Conservation (phyloP, 768 basidiomycete genomes). For the Rhodotorula sphaerocarpa region DNA sequence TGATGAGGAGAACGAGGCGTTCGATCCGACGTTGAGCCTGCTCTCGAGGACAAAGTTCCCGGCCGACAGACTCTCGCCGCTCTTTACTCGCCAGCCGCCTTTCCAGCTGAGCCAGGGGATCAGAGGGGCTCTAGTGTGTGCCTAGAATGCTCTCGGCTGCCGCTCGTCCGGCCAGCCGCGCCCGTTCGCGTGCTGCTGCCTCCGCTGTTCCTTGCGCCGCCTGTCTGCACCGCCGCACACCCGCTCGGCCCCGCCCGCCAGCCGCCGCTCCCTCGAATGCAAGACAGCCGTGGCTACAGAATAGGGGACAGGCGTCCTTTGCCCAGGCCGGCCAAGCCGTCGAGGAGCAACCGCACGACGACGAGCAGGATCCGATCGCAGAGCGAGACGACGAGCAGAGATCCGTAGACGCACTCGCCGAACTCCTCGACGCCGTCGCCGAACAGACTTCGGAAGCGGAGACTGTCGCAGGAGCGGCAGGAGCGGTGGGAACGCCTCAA, state of each 20-base stretch:
- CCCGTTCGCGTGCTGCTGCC: background rate
- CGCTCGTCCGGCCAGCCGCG: background rate
- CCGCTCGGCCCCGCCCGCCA: no score
- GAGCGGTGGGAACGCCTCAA: no score
- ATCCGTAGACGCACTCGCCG: background rate
- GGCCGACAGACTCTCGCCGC: no score
- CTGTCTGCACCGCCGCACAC: background rate
- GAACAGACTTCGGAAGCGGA: no score
- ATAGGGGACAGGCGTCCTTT: background rate
- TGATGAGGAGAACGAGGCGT: no score
- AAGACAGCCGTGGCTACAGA: background rate
- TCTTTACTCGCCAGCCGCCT: no score
- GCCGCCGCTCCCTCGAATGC: background rate
- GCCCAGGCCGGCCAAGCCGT: slow-evolving; percentile 1
- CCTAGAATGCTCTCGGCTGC: background rate
- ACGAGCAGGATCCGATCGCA: background rate
- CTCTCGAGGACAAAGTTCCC: no score
- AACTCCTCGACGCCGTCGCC: background rate
- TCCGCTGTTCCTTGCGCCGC: background rate
- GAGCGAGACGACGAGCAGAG: background rate
- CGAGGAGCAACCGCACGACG: background rate
- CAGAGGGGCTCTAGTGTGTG: background rate
- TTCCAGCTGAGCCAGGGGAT: no score
- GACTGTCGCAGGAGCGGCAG: no score
- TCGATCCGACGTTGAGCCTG: no score